Base-by-base conservation (phyloP, 1,284 basidiomycete genomes). In the Thelephora terrestris region DNA sequence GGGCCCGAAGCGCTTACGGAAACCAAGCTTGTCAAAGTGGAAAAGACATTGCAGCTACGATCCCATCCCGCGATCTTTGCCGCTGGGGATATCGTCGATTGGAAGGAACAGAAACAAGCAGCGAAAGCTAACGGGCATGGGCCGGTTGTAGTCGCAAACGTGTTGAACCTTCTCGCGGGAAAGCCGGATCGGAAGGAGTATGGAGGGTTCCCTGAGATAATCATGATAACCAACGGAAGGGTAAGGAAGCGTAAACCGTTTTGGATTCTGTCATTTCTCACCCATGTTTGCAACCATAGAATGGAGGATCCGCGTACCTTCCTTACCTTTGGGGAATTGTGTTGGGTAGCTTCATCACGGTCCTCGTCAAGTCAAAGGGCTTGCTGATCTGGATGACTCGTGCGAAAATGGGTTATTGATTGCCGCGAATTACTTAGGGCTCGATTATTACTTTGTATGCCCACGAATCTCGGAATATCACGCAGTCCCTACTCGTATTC, bases 181-280 rank as follows among this genome's bases (percentile, higher is more conserved):
- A 58, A 58, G 16, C 51, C 58, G 7, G 51, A 59, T 1, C 58
- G 65, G 52, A 70, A 68, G 52, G 56, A 57, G 14, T 84, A 85
- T 61, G 71, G 73, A 47, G 76, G 77, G 16, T 62, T 63, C 18
- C 49, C 58, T 0, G 80, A 84, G 59, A 51, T 75, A 50, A 78
- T 84, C 43, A 37, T 74, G 20, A 57, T 84, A 47, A 77, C 79
- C 7, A 71, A 76, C 49, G 81, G 81, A 48, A 77, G 68, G 71
- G 81, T 81, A 45, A 49, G 71, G 55, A 32, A 10, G 14, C 7
- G 3, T 14, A 4, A 9, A 12, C 12, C 3, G 9, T 12, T 32
- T n/a, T n/a, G 24, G 10, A 7, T 21, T n/a, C 2, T 5, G 5
- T 40, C 16, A 40, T 20, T 24, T 27, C 34, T 16, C 6, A 32